phyloP scores from a whole-genome alignment of 75 land plant species.

The Pinus taeda region DNA sequence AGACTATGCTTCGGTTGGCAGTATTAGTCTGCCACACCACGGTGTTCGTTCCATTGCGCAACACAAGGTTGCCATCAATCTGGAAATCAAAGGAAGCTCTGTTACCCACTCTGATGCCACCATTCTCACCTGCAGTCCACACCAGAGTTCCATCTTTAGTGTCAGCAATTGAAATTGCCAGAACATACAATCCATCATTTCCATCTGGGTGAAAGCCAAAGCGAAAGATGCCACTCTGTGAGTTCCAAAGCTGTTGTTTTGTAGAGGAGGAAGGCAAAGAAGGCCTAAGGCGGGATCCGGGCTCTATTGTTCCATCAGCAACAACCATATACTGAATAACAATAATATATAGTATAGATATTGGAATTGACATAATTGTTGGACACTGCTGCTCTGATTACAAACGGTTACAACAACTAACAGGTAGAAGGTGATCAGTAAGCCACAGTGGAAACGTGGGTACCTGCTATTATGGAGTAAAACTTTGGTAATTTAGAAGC shows the following conservation, averaged over 20 bases:
- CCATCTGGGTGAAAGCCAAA: constrained; percentile 21
- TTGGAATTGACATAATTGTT: too few relatives aligned
- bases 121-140: constrained; percentile 28
- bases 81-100: constrained; percentile 23
- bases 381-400: too few relatives aligned
- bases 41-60: constrained; percentile 27
- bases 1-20: constrained; percentile 14
- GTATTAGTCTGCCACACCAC: constrained; percentile 43
- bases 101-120: constrained; percentile 5
- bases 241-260: constrained; percentile 24
- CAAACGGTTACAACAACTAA: too few relatives aligned
- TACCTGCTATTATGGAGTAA: too few relatives aligned
- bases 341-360: too few relatives aligned
- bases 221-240: constrained; percentile 31
- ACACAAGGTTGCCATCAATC: constrained; percentile 29
- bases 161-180: constrained; percentile 16
- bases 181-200: background rate
- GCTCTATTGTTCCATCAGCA: background rate
- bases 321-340: background rate
- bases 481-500: too few relatives aligned
- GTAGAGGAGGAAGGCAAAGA: too few relatives aligned
- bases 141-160: constrained; percentile 23
- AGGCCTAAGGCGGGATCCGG: constrained; percentile 31
- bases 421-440: too few relatives aligned
- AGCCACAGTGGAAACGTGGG: too few relatives aligned